Percentiles rank a stretch among this genome's conserved stretches.
Evolutionary conservation across 176 grass and related monocot species (phyloP).

Genomic region (Oryza coarctata): DNA sequence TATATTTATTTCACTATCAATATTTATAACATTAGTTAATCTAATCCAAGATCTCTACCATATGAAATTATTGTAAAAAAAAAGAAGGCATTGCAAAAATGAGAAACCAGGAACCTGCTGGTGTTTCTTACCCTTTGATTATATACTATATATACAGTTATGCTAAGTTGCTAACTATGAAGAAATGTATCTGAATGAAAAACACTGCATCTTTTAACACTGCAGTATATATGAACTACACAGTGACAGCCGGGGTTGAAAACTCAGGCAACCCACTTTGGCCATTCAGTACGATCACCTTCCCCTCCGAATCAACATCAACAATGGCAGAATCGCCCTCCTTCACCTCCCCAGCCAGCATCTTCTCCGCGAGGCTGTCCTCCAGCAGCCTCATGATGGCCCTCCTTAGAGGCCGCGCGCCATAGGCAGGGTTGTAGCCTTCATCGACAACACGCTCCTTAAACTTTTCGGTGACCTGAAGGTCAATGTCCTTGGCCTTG

Average conservation of each 20-base stretch:
- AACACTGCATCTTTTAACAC: background rate
- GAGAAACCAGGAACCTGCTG: background rate
- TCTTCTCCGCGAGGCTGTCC: slow-evolving; percentile 82
- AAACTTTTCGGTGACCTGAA: slow-evolving; percentile 83
- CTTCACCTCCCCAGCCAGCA: slow-evolving; percentile 62
- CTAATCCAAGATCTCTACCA: too few relatives aligned
- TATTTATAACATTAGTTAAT: too few relatives aligned
- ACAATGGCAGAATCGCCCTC: slow-evolving; percentile 79
- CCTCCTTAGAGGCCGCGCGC: slow-evolving; percentile 67
- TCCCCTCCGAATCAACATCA: slow-evolving; percentile 73
- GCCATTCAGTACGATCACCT: slow-evolving; percentile 63
- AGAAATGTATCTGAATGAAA: background rate
- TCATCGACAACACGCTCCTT: slow-evolving; percentile 82
- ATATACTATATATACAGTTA: slow-evolving; percentile 4
- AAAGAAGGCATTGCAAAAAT: background rate
- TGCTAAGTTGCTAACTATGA: background rate
- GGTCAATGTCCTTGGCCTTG: slow-evolving; percentile 70
- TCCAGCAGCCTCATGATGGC: slow-evolving; percentile 88
- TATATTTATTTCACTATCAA: too few relatives aligned
- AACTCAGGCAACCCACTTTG: slow-evolving; percentile 53
- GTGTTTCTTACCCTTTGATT: background rate
- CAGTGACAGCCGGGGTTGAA: slow-evolving; percentile 41
- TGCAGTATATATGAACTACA: slow-evolving; percentile 5
- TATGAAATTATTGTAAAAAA: too few relatives aligned
- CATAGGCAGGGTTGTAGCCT: slow-evolving; percentile 82